phyloP scores from a whole-genome alignment of 139 green algal species.

The Mesotaenium endlicherianum region DNA sequence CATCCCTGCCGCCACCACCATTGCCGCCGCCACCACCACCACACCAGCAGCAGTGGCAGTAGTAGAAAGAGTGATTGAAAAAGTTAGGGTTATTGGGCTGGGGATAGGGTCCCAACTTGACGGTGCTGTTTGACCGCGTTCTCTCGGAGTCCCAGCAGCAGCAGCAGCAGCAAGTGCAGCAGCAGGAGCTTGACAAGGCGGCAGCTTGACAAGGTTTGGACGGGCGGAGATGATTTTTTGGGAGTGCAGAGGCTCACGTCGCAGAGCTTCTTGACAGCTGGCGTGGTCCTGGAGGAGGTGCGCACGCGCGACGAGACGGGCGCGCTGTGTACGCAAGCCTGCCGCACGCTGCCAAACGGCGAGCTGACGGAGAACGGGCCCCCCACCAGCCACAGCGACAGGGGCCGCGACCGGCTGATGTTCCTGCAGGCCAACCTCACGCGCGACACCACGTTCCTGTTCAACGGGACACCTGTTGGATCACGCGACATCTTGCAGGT shows the following conservation, averaged over 20 bases:
- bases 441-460: conserved; percentile 75
- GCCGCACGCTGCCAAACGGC: conserved; percentile 37
- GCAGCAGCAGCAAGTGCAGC: not conserved
- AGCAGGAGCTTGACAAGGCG: not conserved
- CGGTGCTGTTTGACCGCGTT: not conserved
- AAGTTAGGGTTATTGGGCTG: not conserved
- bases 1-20: no score
- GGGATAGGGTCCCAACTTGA: not conserved
- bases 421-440: conserved; percentile 67
- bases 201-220: not conserved
- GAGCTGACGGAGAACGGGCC: conserved; percentile 67
- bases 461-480: conserved; percentile 73
- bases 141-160: not conserved
- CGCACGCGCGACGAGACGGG: conserved; percentile 72
- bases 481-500: conserved; percentile 65
- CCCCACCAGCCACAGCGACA: conserved; percentile 78
- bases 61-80: not conserved
- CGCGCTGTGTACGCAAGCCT: conserved; percentile 39
- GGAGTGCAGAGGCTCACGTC: not conserved
- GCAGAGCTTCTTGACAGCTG: conserved; percentile 58
- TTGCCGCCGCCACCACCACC: no score
- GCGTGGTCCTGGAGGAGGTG: conserved; percentile 78
- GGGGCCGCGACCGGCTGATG: conserved; percentile 70
- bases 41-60: no score
- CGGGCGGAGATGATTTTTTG: not conserved